Conservation (phyloP, 2,329 filamentous ascomycete species). For the Pseudomassariella vexata region DNA sequence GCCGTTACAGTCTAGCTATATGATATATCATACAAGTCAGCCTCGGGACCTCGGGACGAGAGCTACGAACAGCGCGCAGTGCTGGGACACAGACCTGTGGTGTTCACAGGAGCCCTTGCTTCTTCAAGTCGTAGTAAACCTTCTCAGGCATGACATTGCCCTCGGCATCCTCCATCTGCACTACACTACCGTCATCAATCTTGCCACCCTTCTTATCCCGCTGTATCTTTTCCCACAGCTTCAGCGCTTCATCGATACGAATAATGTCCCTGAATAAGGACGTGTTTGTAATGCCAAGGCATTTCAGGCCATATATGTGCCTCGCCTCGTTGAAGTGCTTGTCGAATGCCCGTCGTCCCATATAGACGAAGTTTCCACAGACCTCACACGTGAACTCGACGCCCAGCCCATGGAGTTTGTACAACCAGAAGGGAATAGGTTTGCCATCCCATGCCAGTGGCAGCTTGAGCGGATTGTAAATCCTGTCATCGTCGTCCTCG, state of each 20-base stretch:
- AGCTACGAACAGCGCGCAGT: too few species aligned
- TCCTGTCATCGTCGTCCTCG: constrained; percentile 76
- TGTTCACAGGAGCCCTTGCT: constrained; percentile 73
- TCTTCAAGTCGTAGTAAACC: constrained; percentile 92
- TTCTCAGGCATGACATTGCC: constrained; percentile 99
- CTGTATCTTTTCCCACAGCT: constrained; percentile 90
- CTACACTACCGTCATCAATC: constrained; percentile 72
- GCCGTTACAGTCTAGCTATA: too few species aligned
- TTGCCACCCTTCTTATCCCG: constrained; percentile 74
- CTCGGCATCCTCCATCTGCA: constrained; percentile 97
- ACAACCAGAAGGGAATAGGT: constrained; percentile 97
- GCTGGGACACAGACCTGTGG: too few species aligned
- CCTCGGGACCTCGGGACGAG: too few species aligned
- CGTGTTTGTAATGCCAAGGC: constrained; percentile 87
- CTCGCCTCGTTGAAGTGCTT: constrained; percentile 96
- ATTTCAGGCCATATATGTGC: constrained; percentile 91
- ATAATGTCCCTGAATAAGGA: constrained; percentile 92
- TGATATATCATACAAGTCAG: too few species aligned
- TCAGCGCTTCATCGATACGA: constrained; percentile 80
- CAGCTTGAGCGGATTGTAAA: constrained; percentile 95
- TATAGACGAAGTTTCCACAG: constrained; percentile 98
- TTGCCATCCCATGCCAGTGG: constrained; percentile 98
- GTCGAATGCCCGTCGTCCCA: constrained; percentile 91
- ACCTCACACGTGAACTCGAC: constrained; percentile 96
- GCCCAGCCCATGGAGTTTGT: constrained; percentile 90